phyloP scores from a whole-genome alignment of 768 basidiomycete species.

The Rhodotorula toruloides region DNA sequence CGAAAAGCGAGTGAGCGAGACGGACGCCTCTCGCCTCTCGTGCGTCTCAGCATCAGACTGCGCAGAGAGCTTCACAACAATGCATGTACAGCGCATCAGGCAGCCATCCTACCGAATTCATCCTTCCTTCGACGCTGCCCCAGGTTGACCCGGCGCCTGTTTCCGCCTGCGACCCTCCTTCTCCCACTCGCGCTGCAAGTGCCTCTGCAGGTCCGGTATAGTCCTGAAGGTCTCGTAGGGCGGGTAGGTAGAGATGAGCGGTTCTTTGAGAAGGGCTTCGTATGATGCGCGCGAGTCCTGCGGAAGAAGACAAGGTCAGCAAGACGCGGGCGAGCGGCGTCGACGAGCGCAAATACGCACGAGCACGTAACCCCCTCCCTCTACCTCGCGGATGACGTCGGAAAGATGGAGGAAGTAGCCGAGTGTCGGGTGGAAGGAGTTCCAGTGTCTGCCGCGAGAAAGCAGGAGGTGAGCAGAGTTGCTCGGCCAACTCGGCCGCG shows the following conservation, averaged over 20 bases:
- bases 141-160: too few relatives aligned
- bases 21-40: too few relatives aligned
- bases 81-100: too few relatives aligned
- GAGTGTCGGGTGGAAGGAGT: slow-evolving; percentile 46
- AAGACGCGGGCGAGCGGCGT: too few relatives aligned
- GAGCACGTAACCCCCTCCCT: not conserved
- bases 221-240: slow-evolving; percentile 40
- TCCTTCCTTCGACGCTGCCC: too few relatives aligned
- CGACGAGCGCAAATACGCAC: too few relatives aligned
- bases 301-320: too few relatives aligned
- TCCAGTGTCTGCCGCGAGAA: slow-evolving; percentile 38
- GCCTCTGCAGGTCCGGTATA: slow-evolving; percentile 45
- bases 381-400: slow-evolving; percentile 42
- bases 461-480: not conserved
- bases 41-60: too few relatives aligned
- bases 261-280: slow-evolving; percentile 41
- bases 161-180: slow-evolving; percentile 9
- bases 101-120: too few relatives aligned
- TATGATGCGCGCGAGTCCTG: slow-evolving; percentile 3
- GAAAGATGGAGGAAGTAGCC: slow-evolving; percentile 47
- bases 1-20: too few relatives aligned
- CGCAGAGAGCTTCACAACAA: too few relatives aligned
- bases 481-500: too few relatives aligned
- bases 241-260: slow-evolving; percentile 43
- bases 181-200: slow-evolving; percentile 35